phyloP scores from a whole-genome alignment of 2,329 filamentous ascomycete genomes.

The Sarocladiaceae sp. region DNA sequence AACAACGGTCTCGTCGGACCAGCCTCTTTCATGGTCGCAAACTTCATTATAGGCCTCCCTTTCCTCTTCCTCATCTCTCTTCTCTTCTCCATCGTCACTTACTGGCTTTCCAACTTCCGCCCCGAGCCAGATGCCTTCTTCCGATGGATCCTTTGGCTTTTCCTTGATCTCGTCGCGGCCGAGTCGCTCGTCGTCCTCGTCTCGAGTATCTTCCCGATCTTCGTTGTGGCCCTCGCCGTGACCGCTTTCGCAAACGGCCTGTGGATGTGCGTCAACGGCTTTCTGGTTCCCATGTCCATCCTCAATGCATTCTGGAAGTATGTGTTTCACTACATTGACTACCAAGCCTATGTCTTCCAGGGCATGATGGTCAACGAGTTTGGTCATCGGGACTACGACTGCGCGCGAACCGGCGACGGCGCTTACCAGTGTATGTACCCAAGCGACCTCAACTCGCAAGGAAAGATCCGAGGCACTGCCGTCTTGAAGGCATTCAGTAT shows the following conservation, averaged over 20 bases:
- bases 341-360: conserved; percentile 80
- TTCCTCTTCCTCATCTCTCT: conserved; percentile 74
- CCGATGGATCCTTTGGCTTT: conserved; percentile 76
- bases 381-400: conserved; percentile 54
- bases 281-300: conserved; percentile 65
- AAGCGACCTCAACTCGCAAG: conserved; percentile 54
- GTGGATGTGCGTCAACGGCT: conserved; percentile 84
- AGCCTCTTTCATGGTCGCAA: conserved; percentile 64
- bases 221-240: conserved; percentile 71
- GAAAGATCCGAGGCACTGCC: conserved; percentile 63
- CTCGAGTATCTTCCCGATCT: conserved; percentile 66
- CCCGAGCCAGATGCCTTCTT: conserved; percentile 62
- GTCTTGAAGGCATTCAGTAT: conserved; percentile 69
- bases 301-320: conserved; percentile 83
- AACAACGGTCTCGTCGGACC: conserved; percentile 77
- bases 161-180: conserved; percentile 75
- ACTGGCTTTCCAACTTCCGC: conserved; percentile 75
- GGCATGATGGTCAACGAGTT: conserved; percentile 96
- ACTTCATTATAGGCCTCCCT: conserved; percentile 76
- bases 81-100: conserved; percentile 68
- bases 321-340: conserved; percentile 84
- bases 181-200: conserved; percentile 78
- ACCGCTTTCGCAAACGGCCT: conserved; percentile 82
- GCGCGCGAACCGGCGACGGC: conserved; percentile 30
- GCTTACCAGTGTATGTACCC: conserved; percentile 66